Conservation (phyloP, 768 basidiomycete species). For the Leccinum aurantiacum region DNA sequence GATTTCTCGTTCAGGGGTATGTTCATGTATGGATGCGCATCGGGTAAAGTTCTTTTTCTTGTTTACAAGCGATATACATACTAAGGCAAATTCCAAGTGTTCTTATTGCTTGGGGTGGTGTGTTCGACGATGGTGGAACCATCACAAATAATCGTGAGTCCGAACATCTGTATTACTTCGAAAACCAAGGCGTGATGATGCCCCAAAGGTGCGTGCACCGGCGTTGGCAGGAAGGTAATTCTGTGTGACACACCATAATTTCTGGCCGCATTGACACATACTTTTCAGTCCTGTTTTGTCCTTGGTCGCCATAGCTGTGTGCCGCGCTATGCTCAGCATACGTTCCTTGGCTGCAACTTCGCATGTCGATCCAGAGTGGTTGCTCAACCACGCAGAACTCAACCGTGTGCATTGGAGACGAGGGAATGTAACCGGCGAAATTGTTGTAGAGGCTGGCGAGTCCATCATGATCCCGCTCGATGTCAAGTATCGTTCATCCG, state of each 20-base stretch:
- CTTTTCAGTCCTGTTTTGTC: constrained; percentile 8
- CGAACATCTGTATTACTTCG: background rate
- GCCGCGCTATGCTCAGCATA: constrained; percentile 40
- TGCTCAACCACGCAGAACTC: constrained; percentile 47
- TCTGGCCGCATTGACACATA: background rate
- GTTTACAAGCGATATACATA: background rate
- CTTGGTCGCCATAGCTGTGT: constrained; percentile 28
- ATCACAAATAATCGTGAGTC: constrained; percentile 7
- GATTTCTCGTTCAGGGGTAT: constrained; percentile 7
- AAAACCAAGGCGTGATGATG: background rate
- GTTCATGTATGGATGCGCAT: constrained; percentile 14
- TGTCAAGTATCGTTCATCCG: background rate
- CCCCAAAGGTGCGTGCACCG: constrained; percentile 1
- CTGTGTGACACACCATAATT: background rate
- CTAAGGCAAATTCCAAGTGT: constrained; percentile 1
- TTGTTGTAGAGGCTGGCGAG: constrained; percentile 7
- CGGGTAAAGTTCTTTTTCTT: background rate
- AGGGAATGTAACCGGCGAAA: constrained; percentile 7
- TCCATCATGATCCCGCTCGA: background rate
- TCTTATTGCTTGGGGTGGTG: constrained; percentile 5
- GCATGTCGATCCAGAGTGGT: constrained; percentile 42
- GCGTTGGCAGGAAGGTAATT: constrained; percentile 8
- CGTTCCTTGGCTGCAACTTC: constrained; percentile 42
- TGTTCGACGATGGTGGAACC: constrained; percentile 11
- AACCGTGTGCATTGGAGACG: constrained; percentile 31